phyloP scores from a whole-genome alignment of 164 flowering plant genomes.

The Annona cherimola region DNA sequence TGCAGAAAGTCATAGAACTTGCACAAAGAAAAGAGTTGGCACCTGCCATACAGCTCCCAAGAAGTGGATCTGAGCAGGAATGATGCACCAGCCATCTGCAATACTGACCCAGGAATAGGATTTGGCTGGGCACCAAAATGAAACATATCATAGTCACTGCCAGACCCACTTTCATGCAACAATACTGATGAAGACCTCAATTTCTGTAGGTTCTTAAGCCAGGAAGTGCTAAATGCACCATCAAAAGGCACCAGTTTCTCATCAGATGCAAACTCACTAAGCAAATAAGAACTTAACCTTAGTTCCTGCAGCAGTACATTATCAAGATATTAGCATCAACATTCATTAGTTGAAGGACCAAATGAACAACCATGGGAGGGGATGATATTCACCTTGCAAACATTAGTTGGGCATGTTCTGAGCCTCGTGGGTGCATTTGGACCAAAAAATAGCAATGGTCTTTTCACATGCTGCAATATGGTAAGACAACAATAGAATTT shows the following conservation, averaged over 20 bases:
- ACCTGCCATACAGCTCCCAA: constrained; percentile 98
- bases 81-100: constrained; percentile 77
- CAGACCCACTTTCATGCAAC: constrained; percentile 42
- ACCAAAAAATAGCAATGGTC: constrained; percentile 85
- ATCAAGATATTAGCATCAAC: background rate
- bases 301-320: constrained; percentile 50
- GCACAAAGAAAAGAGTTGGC: background rate
- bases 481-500: background rate
- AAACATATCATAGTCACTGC: constrained; percentile 30
- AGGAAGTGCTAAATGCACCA: constrained; percentile 71
- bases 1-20: no score
- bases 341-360: background rate
- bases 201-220: constrained; percentile 72
- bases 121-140: constrained; percentile 62
- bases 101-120: constrained; percentile 71
- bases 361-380: background rate
- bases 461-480: constrained; percentile 77
- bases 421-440: constrained; percentile 82
- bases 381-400: constrained; percentile 56
- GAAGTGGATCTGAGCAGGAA: constrained; percentile 77
- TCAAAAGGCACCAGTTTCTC: constrained; percentile 51
- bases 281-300: constrained; percentile 65
- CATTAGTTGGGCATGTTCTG: constrained; percentile 66
- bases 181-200: constrained; percentile 45
- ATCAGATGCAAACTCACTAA: constrained; percentile 66